Base-by-base conservation (phyloP, 2,329 filamentous ascomycete species). In the Ophiosphaerella herpotricha region DNA sequence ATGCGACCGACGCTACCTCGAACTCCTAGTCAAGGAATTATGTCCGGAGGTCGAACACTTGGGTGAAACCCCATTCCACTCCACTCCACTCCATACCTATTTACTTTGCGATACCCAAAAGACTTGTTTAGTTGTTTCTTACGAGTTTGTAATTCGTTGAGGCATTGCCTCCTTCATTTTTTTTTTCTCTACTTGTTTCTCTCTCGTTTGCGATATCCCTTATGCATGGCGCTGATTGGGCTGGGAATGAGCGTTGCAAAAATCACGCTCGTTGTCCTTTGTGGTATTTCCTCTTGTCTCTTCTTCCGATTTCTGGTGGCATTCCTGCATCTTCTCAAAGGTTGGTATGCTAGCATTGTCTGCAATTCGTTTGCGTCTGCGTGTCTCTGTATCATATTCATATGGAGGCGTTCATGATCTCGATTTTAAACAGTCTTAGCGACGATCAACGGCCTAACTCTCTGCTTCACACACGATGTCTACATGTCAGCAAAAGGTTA, bases 21-120 rank as follows among this genome's bases (percentile, higher is more conserved):
- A 24, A 70, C 68, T 33, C 64, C 71, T 7, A 74, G 72, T 48
- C 72, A 74, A 55, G 64, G 71, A n/a, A 74, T 75, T 37, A 66
- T 68, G 11, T 74, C 72, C 48, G 71, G 68, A 18, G 68, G 71
- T 46, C 66, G 72, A 38, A 74, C 72, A 23, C 65, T 74, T 26
- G 71, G 71, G 40, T 74, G 60, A 71, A 41, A 16, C 38, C 23
- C 48, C 47, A 42, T 39, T 40, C 6, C 6, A 11, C 26, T 4
- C 4, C 26, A 29, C 26, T 29, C 26, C 26, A 29, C 26, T 29
- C 26, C 43, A 60, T 48, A 54, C 57, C 57, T 65, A 57, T 42
- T 58, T 45, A 55, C 50, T 67, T 64, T 64, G 66, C 67, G 70
- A 73, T 73, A 73, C 70, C 70, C 68, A 65, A 58, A 62, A 61